Evolutionary conservation across 805 yeast genomes (phyloP), one percentile per base, ranked within the genome.

Genomic region (Hanseniaspora vineae): DNA sequence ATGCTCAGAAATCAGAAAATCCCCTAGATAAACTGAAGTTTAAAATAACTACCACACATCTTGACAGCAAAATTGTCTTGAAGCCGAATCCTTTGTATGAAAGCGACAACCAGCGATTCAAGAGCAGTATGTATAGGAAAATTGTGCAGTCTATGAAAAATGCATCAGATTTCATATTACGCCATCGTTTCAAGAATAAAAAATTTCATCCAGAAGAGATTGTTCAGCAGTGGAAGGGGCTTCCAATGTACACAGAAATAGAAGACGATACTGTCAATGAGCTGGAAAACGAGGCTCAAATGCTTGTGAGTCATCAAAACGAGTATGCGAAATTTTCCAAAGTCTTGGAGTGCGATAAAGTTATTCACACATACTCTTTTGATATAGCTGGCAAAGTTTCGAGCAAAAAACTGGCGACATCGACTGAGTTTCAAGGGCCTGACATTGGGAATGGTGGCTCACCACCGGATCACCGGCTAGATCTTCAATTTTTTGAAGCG

Each of bases 281-380:
- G 13, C 67, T 60, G n/a, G 60, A 59, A 40, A 56, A 49, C 17
- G 59, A 54, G 8, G 56, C 58, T 23, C 56, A 54, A 17, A 58
- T 55, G 49, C 61, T 63, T 2, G 52, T 59, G 0, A 65, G 64
- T 13, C 68, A 67, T 13, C 70, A 68, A 18, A 73, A 77, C 29
- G 96, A 92, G 58, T 92, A 92, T 62, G 97, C 92, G 0, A 84
- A 81, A 60, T 82, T 76, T 52, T 76, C 92, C 8, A 75, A 77
- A 44, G 62, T 92, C 1, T 54, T 88, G 4, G 84, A 80, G 50
- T 73, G 92, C 0, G 74, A 76, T 0, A 60, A 60, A 4, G 69
- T 80, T 0, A 65, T 71, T n/a, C 39, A 86, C 1, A 66, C 70
- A 6, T 84, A 84, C 55, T 79, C 75, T 58, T 82, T 72, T 55